Percentiles rank a stretch among this genome's conserved stretches.
Conservation (phyloP, 352 stramenopile genomes). For the Phytophthora cajani region DNA sequence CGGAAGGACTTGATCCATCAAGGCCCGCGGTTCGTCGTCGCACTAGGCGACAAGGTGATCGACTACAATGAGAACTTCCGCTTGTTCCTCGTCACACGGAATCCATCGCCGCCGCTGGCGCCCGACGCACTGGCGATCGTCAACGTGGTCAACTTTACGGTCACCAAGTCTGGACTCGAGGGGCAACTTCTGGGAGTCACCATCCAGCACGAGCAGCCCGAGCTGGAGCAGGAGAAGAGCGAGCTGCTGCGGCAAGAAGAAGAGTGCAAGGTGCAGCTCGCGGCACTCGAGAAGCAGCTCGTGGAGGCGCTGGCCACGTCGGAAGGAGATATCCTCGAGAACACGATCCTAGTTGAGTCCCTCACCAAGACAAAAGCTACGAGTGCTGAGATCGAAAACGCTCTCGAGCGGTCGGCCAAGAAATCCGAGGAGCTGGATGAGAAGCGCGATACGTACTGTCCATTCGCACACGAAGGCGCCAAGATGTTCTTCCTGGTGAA, state of each 20-base stretch:
- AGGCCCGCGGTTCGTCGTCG: conserved; percentile 91
- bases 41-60: conserved; percentile 92
- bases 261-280: conserved; percentile 95
- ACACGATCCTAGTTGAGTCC: conserved; percentile 94
- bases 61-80: conserved; percentile 97
- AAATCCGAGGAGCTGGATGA: conserved; percentile 92
- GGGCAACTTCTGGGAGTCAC: conserved; percentile 94
- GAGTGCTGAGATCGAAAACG: conserved; percentile 90
- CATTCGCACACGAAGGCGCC: conserved; percentile 89
- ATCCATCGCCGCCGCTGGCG: conserved; percentile 86
- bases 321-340: conserved; percentile 96
- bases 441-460: conserved; percentile 91
- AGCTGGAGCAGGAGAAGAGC: conserved; percentile 94
- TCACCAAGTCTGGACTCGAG: conserved; percentile 94
- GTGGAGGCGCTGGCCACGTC: conserved; percentile 93
- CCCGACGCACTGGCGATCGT: conserved; percentile 92
- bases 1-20: conserved; percentile 91
- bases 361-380: conserved; percentile 94
- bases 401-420: conserved; percentile 88
- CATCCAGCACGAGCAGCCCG: conserved; percentile 94
- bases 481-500: conserved; percentile 96
- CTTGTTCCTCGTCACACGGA: conserved; percentile 92
- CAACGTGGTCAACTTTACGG: conserved; percentile 95
- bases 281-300: conserved; percentile 93
- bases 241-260: conserved; percentile 93